Base-by-base conservation (phyloP, 2,329 filamentous ascomycete species). In the Alternaria longipes region DNA sequence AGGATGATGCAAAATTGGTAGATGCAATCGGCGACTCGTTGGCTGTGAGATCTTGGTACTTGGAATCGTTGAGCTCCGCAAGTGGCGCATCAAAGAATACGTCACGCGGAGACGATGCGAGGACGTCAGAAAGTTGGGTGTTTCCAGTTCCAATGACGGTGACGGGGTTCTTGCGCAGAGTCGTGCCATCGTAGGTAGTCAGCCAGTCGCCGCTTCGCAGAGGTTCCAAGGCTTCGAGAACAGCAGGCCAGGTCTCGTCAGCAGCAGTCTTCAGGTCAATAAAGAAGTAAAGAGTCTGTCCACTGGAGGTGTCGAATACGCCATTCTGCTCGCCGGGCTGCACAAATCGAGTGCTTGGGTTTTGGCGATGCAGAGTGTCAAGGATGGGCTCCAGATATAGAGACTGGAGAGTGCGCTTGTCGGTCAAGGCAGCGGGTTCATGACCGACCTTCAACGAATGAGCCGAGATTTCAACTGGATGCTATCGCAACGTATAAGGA, bases 131-230 rank as follows among this genome's bases (percentile, higher is more conserved):
- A 8, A 74, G 63, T 12, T 72, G 69, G 2, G 73, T 75, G 65
- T 87, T 86, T 18, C 86, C 86, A 0, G 87, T 89, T n/a, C 86
- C 87, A 26, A 89, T 84, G 24, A 88, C 80, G n/a, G 87, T 89
- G 7, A 89, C 81, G 3, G 86, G 80, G 1, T 84, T 83, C 2
- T 75, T 66, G 16, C 77, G 84, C 26, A 87, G 71, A 14, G 74
- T 57, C 3, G 74, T 79, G 52, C 83, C 81, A 63, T 85, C 83
- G 63, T 83, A 83, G 4, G 81, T 84, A 3, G 85, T 86, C 3
- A 88, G 80, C 67, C 84, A 88, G 46, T 81, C 81, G 20, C 80
- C 81, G 9, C 78, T 72, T n/a, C 84, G 82, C 4, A 90, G 81
- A 1, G 87, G 88, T 49, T 85, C 77, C 1, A 90, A 79, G 0